These are phyloP conservation scores for Fusarium pseudograminearum DNA, from an alignment of 2,329 filamentous ascomycete genomes.

Conservation along the genomic window DNA sequence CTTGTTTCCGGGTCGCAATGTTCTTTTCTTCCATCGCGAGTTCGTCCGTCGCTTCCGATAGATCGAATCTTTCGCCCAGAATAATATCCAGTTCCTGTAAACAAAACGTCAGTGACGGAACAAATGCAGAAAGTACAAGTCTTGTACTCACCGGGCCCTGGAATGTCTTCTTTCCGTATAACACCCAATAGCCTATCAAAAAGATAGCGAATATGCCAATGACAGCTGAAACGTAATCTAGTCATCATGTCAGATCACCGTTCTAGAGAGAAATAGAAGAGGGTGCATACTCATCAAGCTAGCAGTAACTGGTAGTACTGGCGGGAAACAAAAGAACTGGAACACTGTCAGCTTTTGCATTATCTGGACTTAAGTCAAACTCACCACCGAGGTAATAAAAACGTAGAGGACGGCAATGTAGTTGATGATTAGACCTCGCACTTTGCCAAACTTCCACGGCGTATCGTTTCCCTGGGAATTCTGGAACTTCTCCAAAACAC, in stretches of 20 bases:
- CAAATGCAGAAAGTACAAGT: rapidly evolving
- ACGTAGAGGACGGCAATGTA: conserved; percentile 37
- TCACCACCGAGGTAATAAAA: conserved; percentile 33
- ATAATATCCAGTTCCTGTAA: conserved; percentile 28
- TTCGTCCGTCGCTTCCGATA: conserved; percentile 22
- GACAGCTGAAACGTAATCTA: conserved; percentile 54
- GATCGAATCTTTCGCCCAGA: conserved; percentile 20
- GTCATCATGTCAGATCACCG: background rate
- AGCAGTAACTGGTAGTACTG: conserved; percentile 27
- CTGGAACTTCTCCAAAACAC: conserved; percentile 4
- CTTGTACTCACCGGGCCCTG: conserved; percentile 34
- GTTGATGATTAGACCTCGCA: conserved; percentile 25
- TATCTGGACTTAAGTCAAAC: rapidly evolving
- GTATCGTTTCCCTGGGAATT: conserved; percentile 9
- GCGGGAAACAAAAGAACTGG: conserved; percentile 42
- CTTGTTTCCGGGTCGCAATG: background rate
- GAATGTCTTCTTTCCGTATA: conserved; percentile 34
- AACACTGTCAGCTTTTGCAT: background rate
- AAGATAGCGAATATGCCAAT: conserved; percentile 51
- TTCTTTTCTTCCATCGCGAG: conserved; percentile 33
- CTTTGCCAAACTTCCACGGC: conserved; percentile 22
- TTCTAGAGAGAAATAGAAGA: rapidly evolving
- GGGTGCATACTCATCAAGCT: conserved; percentile 36
- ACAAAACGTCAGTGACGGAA: background rate
- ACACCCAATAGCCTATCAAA: conserved; percentile 25